Percentiles rank a stretch among this genome's conserved stretches.
phyloP scores from a whole-genome alignment of 2,329 filamentous ascomycete species.

The Didymella pomorum region DNA sequence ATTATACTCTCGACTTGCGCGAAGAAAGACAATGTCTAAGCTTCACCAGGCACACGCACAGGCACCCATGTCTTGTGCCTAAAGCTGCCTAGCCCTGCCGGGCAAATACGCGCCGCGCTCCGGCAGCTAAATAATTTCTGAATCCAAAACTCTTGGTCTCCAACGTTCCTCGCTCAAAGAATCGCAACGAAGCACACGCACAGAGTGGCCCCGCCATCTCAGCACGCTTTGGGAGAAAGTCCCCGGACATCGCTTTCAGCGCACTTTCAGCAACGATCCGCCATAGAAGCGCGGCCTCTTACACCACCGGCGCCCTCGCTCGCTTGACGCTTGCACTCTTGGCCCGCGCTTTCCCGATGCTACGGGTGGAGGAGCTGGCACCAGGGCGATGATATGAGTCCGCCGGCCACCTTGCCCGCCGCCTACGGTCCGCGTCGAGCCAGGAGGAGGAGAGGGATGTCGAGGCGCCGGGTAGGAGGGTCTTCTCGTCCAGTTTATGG shows the following conservation, averaged over 20 bases:
- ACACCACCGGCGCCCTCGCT: constrained; percentile 54
- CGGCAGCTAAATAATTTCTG: constrained; percentile 34
- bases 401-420: constrained; percentile 58
- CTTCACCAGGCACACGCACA: constrained; percentile 25
- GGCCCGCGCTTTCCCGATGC: constrained; percentile 31
- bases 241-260: constrained; percentile 83
- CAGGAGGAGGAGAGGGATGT: constrained; percentile 44
- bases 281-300: constrained; percentile 97
- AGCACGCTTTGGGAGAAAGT: constrained; percentile 99
- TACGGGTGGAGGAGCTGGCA: constrained; percentile 54
- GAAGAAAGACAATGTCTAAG: constrained; percentile 31
- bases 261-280: constrained; percentile 94
- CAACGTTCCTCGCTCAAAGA: constrained; percentile 95
- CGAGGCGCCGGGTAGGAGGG: constrained; percentile 53
- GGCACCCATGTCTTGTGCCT: constrained; percentile 40
- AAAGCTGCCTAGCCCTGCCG: constrained; percentile 29
- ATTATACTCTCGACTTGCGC: constrained; percentile 25
- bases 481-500: constrained; percentile 91
- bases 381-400: constrained; percentile 92
- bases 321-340: constrained; percentile 64
- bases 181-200: constrained; percentile 99
- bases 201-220: constrained; percentile 62
- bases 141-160: constrained; percentile 27
- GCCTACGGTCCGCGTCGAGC: constrained; percentile 32
- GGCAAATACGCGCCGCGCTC: constrained; percentile 29